Base-by-base conservation (phyloP, 2,329 filamentous ascomycete genomes). In the Aaosphaeria arxii region DNA sequence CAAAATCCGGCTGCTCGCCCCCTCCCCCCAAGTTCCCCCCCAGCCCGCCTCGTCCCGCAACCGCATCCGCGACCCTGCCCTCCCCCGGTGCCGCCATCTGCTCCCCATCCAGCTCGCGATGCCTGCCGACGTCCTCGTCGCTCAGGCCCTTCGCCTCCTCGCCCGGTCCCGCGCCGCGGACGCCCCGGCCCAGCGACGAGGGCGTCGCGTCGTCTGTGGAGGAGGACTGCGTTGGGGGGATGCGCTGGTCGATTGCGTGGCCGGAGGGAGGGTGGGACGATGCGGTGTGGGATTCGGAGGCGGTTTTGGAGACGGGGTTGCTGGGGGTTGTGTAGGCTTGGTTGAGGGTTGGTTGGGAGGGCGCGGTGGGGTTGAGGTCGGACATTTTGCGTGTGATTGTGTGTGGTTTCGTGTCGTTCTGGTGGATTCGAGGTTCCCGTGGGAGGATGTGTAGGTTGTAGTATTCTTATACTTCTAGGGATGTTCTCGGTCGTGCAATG, bases 41-140 rank as follows among this genome's bases (percentile, higher is more conserved):
- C 17, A 24, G 17, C 17, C 17, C 17, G 32, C 39, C 42, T 24
- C 61, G 56, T 43, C 57, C 59, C 7, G 64, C 62, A 6, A 78
- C 75, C 0, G 74, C 74, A 40, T 66, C 65, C 2, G 65, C 64
- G 5, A 78, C 68, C 36, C 66, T 61, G 7, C 74, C 74, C 53
- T 79, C 76, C 0, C 74, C 76, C 0, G 73, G 71, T 17, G 72
- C 71, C 6, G 67, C 72, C 74, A 79, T 77, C 56, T 78, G 75
- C 51, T 71, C 63, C 6, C 62, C 75, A 40, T 78, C 74, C 24
- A 76, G 56, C 62, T 77, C 75, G n/a, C 71, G 66, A 43, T 72
- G 64, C 5, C 70, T 52, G n/a, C 74, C 74, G 29, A 75, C 62
- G 40, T 73, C 66, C 44, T 74, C 69, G 9, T 72, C 53, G 1